phyloP scores from a whole-genome alignment of 192 early-diverging fungal species.

The Umbelopsis vinacea region DNA sequence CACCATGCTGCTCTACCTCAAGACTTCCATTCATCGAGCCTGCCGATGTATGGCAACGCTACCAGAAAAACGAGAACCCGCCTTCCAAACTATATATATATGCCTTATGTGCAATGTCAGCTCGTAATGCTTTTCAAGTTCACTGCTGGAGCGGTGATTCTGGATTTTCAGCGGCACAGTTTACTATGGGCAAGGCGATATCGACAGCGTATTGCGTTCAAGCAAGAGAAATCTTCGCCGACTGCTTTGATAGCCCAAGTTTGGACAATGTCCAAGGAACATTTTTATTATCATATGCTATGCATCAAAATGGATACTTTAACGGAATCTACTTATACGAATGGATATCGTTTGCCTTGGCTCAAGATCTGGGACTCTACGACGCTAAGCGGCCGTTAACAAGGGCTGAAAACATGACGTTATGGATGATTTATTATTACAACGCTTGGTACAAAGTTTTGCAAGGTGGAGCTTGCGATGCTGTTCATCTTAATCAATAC shows the following conservation, averaged over 20 bases:
- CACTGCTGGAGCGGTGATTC: conserved; percentile 24
- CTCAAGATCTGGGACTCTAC: conserved; percentile 22
- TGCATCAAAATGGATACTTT: conserved; percentile 23
- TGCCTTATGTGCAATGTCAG: conserved; percentile 22
- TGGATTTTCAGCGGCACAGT: conserved; percentile 9
- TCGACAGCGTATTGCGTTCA: conserved; percentile 24
- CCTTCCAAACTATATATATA: conserved; percentile 22
- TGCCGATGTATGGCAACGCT: neutral
- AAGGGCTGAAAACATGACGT: neutral
- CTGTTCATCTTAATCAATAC: conserved; percentile 18
- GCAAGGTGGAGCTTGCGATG: conserved; percentile 15
- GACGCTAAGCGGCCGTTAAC: conserved; percentile 9
- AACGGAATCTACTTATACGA: conserved; percentile 24
- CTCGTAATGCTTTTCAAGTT: conserved; percentile 26
- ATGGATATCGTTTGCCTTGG: conserved; percentile 23
- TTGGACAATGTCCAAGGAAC: conserved; percentile 20
- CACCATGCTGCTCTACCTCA: conserved; percentile 16
- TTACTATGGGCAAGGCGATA: conserved; percentile 26
- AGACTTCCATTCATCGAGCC: conserved; percentile 21
- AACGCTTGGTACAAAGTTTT: conserved; percentile 23
- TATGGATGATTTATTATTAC: conserved; percentile 27
- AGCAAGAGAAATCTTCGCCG: conserved; percentile 21
- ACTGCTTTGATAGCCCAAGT: conserved; percentile 26
- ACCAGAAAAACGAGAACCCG: conserved; percentile 12
- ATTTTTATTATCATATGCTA: conserved; percentile 19